Evolutionary conservation across 208 protist genomes (phyloP).

Genomic region (Trypanosomatidae sp.): DNA sequence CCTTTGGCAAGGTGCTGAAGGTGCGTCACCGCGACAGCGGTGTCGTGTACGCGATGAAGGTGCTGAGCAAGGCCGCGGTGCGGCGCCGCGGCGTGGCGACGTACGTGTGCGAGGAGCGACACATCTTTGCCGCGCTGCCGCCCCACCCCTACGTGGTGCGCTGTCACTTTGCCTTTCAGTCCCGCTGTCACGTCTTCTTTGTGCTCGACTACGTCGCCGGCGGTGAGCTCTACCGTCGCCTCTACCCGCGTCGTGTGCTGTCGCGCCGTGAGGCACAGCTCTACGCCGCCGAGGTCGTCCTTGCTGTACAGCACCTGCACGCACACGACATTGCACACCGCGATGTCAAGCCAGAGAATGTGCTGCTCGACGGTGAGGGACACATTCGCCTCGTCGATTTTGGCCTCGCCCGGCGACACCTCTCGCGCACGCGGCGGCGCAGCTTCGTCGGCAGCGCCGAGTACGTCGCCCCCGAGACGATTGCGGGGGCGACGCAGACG

Average conservation of each 20-base stretch:
- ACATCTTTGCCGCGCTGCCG: conserved; percentile 57
- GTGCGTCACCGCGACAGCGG: conserved; percentile 38
- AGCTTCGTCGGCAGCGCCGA: conserved; percentile 87
- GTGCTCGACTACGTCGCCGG: conserved; percentile 90
- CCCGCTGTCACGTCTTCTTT: conserved; percentile 78
- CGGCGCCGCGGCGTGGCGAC: conserved; percentile 70
- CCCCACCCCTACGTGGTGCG: conserved; percentile 82
- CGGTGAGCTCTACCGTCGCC: conserved; percentile 89
- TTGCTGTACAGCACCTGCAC: conserved; percentile 87
- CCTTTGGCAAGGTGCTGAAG: conserved; percentile 93
- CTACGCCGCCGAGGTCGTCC: conserved; percentile 85
- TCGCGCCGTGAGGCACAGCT: conserved; percentile 36
- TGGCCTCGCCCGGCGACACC: conserved; percentile 68
- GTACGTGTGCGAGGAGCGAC: conserved; percentile 79
- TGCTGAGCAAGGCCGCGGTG: conserved; percentile 77
- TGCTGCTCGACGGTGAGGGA: conserved; percentile 70
- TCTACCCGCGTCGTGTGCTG: conserved; percentile 59
- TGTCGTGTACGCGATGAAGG: conserved; percentile 87
- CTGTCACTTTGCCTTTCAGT: conserved; percentile 83
- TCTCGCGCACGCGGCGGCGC: conserved; percentile 35
- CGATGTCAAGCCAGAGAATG: conserved; percentile 87
- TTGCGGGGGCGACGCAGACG: conserved; percentile 81
- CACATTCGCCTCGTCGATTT: conserved; percentile 83
- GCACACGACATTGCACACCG: conserved; percentile 67
- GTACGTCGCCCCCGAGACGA: conserved; percentile 88